Evolutionary conservation across 2,329 filamentous ascomycete genomes (phyloP).

Genomic region (Fusarium pininemorale): DNA sequence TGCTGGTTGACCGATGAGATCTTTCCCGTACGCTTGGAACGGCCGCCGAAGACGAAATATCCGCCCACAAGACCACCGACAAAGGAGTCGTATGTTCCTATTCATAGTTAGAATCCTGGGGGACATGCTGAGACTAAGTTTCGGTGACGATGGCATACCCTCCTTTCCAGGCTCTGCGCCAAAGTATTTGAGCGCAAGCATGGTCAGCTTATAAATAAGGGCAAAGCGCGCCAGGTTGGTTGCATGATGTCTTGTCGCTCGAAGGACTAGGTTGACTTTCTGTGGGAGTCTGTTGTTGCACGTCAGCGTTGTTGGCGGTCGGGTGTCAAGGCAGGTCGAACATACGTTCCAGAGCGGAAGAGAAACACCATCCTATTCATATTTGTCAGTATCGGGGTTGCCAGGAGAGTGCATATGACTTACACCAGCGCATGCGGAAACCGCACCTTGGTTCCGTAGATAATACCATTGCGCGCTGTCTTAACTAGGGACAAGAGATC

Average conservation of each 20-base stretch:
- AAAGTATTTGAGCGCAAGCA: slow-evolving; percentile 76
- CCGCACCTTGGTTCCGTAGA: slow-evolving; percentile 97
- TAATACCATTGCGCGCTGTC: slow-evolving; percentile 93
- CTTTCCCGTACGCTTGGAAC: slow-evolving; percentile 69
- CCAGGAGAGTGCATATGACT: slow-evolving; percentile 24
- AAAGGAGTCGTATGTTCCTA: slow-evolving; percentile 82
- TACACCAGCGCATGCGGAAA: slow-evolving; percentile 95
- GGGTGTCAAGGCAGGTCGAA: slow-evolving; percentile 34
- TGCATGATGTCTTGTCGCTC: slow-evolving; percentile 90
- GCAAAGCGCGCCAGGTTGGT: slow-evolving; percentile 92
- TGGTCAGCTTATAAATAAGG: slow-evolving; percentile 84
- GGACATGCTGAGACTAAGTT: not conserved
- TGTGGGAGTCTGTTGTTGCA: slow-evolving; percentile 66
- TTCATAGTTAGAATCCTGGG: not conserved
- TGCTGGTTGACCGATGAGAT: slow-evolving; percentile 90
- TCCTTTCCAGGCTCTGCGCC: slow-evolving; percentile 68
- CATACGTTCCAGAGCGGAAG: slow-evolving; percentile 88
- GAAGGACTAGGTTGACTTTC: slow-evolving; percentile 80
- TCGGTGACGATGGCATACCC: slow-evolving; percentile 50
- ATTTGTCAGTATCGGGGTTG: slow-evolving; percentile 27
- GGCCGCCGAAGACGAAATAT: slow-evolving; percentile 87
- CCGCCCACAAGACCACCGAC: slow-evolving; percentile 88
- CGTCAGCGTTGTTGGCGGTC: slow-evolving; percentile 27
- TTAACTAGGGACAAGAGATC: slow-evolving; percentile 88
- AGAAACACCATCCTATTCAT: slow-evolving; percentile 86